phyloP scores from a whole-genome alignment of 2,329 filamentous ascomycete genomes.

The Parastagonospora nodorum region DNA sequence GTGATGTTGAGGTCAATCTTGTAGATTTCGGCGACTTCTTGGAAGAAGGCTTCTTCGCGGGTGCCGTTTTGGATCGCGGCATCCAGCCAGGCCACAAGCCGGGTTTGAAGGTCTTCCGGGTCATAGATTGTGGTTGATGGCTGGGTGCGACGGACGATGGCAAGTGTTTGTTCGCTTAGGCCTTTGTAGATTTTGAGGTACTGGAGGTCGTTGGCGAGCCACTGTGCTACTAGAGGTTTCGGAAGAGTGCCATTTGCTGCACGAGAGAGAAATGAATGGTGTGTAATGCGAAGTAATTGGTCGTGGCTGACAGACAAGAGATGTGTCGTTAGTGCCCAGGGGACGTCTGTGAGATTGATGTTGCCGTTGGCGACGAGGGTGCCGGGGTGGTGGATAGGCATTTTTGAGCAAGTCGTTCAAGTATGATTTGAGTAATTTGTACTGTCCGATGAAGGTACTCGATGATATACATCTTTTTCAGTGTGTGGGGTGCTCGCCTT shows the following conservation, averaged over 20 bases:
- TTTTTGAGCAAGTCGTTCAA: slow-evolving; percentile 11
- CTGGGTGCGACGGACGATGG: slow-evolving; percentile 14
- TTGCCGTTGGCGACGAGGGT: slow-evolving; percentile 18
- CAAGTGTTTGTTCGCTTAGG: slow-evolving; percentile 11
- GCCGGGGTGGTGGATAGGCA: slow-evolving; percentile 25
- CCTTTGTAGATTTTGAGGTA: slow-evolving; percentile 39
- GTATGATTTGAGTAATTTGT: slow-evolving; percentile 17
- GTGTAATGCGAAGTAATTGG: slow-evolving; percentile 37
- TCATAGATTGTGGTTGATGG: slow-evolving; percentile 16
- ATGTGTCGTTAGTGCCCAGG: slow-evolving; percentile 37
- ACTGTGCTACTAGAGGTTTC: slow-evolving; percentile 36
- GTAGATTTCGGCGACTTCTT: slow-evolving; percentile 37
- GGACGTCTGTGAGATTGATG: slow-evolving; percentile 23
- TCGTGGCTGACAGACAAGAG: slow-evolving; percentile 32
- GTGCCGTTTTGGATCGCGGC: slow-evolving; percentile 39
- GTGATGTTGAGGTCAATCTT: slow-evolving; percentile 24
- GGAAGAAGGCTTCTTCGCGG: slow-evolving; percentile 37
- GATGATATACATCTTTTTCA: slow-evolving; percentile 16
- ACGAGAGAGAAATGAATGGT: slow-evolving; percentile 34
- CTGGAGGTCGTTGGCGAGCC: slow-evolving; percentile 42
- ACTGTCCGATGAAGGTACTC: slow-evolving; percentile 20
- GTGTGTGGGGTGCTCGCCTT: background rate
- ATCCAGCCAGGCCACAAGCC: slow-evolving; percentile 38
- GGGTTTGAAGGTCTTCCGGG: slow-evolving; percentile 23
- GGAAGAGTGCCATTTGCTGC: slow-evolving; percentile 39